Percentiles rank a stretch among this genome's conserved stretches.
Evolutionary conservation across 2,329 filamentous ascomycete species (phyloP).

Genomic region (Alternaria rosae): DNA sequence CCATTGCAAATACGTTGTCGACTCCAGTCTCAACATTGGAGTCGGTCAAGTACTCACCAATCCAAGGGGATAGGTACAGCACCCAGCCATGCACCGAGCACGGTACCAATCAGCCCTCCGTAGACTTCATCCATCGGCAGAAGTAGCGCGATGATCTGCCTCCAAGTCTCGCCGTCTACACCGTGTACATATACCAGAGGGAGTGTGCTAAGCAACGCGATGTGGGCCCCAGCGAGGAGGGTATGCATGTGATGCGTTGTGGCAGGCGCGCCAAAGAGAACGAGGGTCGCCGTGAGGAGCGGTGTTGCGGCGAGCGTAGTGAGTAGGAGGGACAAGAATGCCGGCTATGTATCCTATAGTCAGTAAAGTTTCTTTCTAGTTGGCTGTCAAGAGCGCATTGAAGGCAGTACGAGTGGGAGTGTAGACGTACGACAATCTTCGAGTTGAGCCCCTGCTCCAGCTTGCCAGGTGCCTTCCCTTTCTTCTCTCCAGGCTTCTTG

Average conservation of each 20-base stretch:
- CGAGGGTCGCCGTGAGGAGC: conserved; percentile 66
- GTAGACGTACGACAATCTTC: conserved; percentile 53
- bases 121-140: conserved; percentile 84
- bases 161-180: conserved; percentile 75
- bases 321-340: conserved; percentile 72
- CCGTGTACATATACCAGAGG: conserved; percentile 88
- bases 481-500: conserved; percentile 57
- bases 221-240: conserved; percentile 78
- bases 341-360: conserved; percentile 60
- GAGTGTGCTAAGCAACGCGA: conserved; percentile 78
- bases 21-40: too few relatives aligned
- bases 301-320: conserved; percentile 64
- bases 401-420: not conserved
- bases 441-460: conserved; percentile 33
- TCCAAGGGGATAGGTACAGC: conserved; percentile 95
- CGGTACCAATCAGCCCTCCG: conserved; percentile 78
- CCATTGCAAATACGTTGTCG: not conserved
- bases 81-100: conserved; percentile 88
- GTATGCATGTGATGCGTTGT: conserved; percentile 83
- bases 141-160: conserved; percentile 70
- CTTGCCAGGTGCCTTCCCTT: conserved; percentile 33
- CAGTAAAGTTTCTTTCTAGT: not conserved
- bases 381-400: too few relatives aligned
- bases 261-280: conserved; percentile 91
- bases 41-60: conserved; percentile 64